Conservation (phyloP, 306 rosid genomes). For the Gastrolobium villosum region DNA sequence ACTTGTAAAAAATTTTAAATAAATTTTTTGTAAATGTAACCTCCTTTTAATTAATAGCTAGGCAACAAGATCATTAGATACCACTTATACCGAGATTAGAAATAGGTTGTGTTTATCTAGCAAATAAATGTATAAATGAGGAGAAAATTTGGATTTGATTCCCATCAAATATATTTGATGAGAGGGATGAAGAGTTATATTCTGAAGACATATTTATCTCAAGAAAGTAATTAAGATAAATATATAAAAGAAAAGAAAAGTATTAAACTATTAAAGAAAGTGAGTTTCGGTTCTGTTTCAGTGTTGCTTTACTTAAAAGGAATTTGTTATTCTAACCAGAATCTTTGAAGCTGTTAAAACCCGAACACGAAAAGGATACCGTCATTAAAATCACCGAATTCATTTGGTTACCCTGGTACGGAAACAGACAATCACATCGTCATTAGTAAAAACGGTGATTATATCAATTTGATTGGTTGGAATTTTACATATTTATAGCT, state of each 20-base stretch:
- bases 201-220: too few species aligned
- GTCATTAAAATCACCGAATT: conserved; percentile 35
- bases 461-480: conserved; percentile 13
- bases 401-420: not conserved
- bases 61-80: not conserved
- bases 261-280: not conserved
- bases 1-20: too few species aligned
- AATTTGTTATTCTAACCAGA: not conserved
- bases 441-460: not conserved
- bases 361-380: conserved; percentile 25
- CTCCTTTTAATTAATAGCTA: not conserved
- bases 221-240: too few species aligned
- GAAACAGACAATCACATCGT: not conserved
- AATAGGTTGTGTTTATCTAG: not conserved
- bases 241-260: too few species aligned
- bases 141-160: too few species aligned
- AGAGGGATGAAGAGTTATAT: too few species aligned
- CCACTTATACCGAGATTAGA: not conserved
- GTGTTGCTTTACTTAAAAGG: not conserved
- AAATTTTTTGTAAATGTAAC: too few species aligned
- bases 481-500: not conserved
- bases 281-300: not conserved
- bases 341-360: conserved; percentile 11
- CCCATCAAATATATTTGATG: too few species aligned
- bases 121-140: too few species aligned